Base-by-base conservation (phyloP, 148 eudicot genomes). In the Polygonum aviculare region DNA sequence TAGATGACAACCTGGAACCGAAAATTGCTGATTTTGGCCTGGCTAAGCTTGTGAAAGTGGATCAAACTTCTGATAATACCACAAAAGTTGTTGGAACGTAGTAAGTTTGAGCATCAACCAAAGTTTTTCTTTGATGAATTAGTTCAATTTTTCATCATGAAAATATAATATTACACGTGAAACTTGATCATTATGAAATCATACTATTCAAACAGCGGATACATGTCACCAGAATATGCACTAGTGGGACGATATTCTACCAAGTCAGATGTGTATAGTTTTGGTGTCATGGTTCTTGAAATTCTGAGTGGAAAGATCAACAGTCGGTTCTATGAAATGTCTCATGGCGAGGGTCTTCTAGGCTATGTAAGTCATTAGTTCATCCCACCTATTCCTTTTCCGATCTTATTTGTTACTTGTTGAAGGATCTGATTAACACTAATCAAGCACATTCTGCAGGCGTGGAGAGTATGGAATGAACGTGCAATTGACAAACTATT, bases 1-100 rank as follows among this genome's bases (percentile, higher is more conserved):
- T 84, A 45, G 86, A 84, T 79, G 82, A 77, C 69, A 76, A 81
- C 33, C 76, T 79, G 39, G 70, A 65, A 0, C 70, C 70, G 0
- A 65, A 35, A 65, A 12, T 65, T 35, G 70, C 70, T 35, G 70
- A 65, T 35, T 65, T 65, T 35, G 70, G 70, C 41, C 11, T 65
- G n/a, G 70, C 70, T 3, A 65, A 18, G 70, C 70, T 65, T 65
- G 70, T 65, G 1, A 35, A 12, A 2, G 70, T 65, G n/a, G 70
- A 65, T 16, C 70, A 65, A 65, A 33, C 40, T 35, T 12, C 70
- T 35, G 70, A 39, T 35, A 65, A 65, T 65, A 65, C 70, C 70
- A 0, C 70, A 14, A 65, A 35, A 65, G 41, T 65, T 33, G 70
- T 35, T 14, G 70, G 70, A 33, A 65, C 70, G 14, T 65, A 65